A percentile compares a stretch with the other conserved stretches of the same genome.
phyloP scores from a whole-genome alignment of 2,329 filamentous ascomycete genomes.

The Hymenoscyphus fructigenus region DNA sequence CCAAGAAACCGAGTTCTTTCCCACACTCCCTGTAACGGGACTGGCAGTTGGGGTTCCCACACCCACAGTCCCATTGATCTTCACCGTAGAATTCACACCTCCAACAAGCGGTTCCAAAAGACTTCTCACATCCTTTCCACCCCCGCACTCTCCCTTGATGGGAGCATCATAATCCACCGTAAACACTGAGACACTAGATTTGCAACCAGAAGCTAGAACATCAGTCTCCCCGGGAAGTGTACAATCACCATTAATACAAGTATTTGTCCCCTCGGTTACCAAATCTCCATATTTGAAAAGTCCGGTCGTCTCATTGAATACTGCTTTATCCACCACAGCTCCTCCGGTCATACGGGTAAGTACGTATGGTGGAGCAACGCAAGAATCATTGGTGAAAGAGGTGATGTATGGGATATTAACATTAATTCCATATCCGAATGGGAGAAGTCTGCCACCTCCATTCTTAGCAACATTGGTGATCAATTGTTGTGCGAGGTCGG shows the following conservation, averaged over 20 bases:
- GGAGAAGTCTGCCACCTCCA: constrained; percentile 40
- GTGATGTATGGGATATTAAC: constrained; percentile 51
- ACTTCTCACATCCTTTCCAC: constrained; percentile 3
- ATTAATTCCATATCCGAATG: constrained; percentile 50
- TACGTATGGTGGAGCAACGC: constrained; percentile 44
- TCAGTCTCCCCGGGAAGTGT: constrained; percentile 50
- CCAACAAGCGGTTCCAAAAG: constrained; percentile 5
- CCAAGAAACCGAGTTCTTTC: background rate
- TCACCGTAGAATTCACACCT: background rate
- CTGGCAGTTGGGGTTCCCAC: background rate
- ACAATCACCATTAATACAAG: constrained; percentile 53
- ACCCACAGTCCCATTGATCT: background rate
- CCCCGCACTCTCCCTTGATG: constrained; percentile 9
- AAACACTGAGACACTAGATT: constrained; percentile 44
- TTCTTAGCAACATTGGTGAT: constrained; percentile 36
- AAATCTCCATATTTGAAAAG: constrained; percentile 45
- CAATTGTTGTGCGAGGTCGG: constrained; percentile 46
- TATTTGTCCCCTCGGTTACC: constrained; percentile 44
- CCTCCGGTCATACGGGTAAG: constrained; percentile 50
- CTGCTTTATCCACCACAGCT: constrained; percentile 47
- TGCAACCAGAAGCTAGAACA: constrained; percentile 44
- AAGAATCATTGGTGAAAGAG: constrained; percentile 39
- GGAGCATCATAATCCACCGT: constrained; percentile 53
- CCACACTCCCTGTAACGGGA: background rate
- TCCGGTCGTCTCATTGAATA: constrained; percentile 44